Evolutionary conservation across 805 yeast genomes (phyloP), one percentile per base, ranked within the genome.

Genomic region (Yarrowia phangngaensis): DNA sequence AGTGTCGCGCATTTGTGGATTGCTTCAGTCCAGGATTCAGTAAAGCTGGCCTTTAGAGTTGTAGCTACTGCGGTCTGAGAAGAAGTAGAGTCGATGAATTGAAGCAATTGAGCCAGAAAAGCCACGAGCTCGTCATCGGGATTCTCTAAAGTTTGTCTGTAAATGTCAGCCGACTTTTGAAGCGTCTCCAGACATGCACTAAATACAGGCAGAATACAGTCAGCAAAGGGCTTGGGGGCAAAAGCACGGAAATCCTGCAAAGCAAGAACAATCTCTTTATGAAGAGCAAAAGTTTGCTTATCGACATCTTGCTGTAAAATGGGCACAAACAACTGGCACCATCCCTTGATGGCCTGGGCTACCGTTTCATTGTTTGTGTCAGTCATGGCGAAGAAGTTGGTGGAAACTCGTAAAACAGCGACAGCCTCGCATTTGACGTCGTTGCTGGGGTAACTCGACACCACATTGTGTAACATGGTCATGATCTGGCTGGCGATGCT

Each of bases 401-500:
- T 58, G 47, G 66, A 63, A 9, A 62, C 61, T 11, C 60, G 57
- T 52, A 61, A 65, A 32, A 67, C 63, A 38, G 59, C 60, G 4
- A 68, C 53, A 1, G 68, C 64, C 11, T 53, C 43, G 54, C 57
- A 41, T 4, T 54, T 41, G 16, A 53, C 38, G 8, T 19, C 52
- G 32, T 43, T 50, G 22, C 30, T 31, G 3, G 14, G 36, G 30
- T 36, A 36, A 22, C 31, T 14, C 1, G 45, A 16, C 20, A 41
- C 35, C 20, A 30, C 27, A 12, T 30, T 20, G 35, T 41, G 47
- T 13, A 41, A 16, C 35, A 28, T 29, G 12, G 47, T 41, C 34
- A 61, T 34, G 3, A 63, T 51, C 9, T 46, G 45, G 14, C 50
- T 47, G 2, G 84, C 84, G 8, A 78, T 82, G 48, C 78, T 82